phyloP scores from a whole-genome alignment of 2,329 filamentous ascomycete species.

The Venturia nashicola region DNA sequence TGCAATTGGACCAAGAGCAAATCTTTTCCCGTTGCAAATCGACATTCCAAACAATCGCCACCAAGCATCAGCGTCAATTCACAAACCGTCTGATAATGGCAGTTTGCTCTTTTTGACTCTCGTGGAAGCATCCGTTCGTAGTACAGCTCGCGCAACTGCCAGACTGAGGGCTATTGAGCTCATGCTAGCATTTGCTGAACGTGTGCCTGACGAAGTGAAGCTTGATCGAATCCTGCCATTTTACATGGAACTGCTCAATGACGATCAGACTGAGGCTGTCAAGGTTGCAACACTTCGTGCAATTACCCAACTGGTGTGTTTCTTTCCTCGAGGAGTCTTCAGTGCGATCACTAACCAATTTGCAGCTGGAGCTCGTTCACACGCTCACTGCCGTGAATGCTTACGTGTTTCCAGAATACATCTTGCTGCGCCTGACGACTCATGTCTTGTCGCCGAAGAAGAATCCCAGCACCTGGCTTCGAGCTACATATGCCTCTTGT shows the following conservation, averaged over 20 bases:
- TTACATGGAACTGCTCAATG: slow-evolving; percentile 60
- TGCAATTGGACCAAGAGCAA: slow-evolving; percentile 22
- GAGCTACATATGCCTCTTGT: slow-evolving; percentile 87
- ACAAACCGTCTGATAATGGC: slow-evolving; percentile 66
- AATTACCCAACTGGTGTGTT: slow-evolving; percentile 61
- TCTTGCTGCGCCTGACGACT: slow-evolving; percentile 45
- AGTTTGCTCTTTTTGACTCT: slow-evolving; percentile 86
- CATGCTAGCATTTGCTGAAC: slow-evolving; percentile 79
- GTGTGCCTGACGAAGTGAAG: slow-evolving; percentile 88
- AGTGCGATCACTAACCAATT: slow-evolving; percentile 8
- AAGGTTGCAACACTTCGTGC: slow-evolving; percentile 75
- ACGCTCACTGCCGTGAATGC: slow-evolving; percentile 70
- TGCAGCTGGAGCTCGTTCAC: slow-evolving; percentile 60
- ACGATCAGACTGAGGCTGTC: slow-evolving; percentile 73
- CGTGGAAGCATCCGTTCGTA: slow-evolving; percentile 77
- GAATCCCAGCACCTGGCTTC: slow-evolving; percentile 56
- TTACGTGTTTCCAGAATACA: slow-evolving; percentile 55
- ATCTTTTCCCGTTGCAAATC: slow-evolving; percentile 67
- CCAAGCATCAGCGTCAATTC: slow-evolving; percentile 46
- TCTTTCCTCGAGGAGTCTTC: not conserved
- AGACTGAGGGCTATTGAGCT: slow-evolving; percentile 83
- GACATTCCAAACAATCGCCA: slow-evolving; percentile 80
- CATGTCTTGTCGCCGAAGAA: slow-evolving; percentile 39
- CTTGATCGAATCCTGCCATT: slow-evolving; percentile 88
- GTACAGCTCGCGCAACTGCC: slow-evolving; percentile 78